Conservation (phyloP, 2,329 filamentous ascomycete genomes). For the Chaetomiaceae sp. region DNA sequence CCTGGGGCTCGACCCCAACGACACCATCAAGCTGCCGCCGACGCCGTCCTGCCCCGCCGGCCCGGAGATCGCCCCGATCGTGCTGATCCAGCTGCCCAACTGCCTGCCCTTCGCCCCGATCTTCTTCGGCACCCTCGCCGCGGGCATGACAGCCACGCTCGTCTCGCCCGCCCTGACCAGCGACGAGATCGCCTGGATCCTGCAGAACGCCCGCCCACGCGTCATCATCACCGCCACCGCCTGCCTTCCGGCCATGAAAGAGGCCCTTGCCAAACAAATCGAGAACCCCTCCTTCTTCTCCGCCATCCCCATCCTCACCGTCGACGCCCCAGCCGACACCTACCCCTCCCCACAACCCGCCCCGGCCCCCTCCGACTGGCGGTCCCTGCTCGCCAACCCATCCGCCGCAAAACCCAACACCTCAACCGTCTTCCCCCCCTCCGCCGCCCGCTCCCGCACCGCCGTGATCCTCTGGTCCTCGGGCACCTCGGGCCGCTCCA, state of each 20-base stretch:
- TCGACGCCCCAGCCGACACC: conserved; percentile 33
- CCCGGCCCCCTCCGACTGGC: conserved; percentile 47
- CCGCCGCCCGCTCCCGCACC: conserved; percentile 58
- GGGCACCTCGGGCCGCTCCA: conserved; percentile 68
- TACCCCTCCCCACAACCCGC: conserved; percentile 29
- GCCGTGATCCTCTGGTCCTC: conserved; percentile 46
- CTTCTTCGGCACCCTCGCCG: conserved; percentile 36
- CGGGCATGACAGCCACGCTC: conserved; percentile 39
- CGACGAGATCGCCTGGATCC: conserved; percentile 39
- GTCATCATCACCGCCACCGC: conserved; percentile 36
- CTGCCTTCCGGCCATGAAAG: conserved; percentile 32
- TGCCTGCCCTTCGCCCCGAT: conserved; percentile 37
- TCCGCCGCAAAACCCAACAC: conserved; percentile 41
- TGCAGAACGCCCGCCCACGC: conserved; percentile 38
- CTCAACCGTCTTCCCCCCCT: conserved; percentile 38
- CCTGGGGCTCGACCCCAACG: conserved; percentile 35
- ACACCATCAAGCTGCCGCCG: conserved; percentile 34
- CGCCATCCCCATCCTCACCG: conserved; percentile 57
- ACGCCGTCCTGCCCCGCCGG: conserved; percentile 36
- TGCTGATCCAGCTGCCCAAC: conserved; percentile 42
- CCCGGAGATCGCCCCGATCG: conserved; percentile 39
- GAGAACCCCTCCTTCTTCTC: conserved; percentile 33
- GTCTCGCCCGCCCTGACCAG: conserved; percentile 38
- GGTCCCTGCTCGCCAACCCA: conserved; percentile 52
- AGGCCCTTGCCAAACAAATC: conserved; percentile 33